phyloP scores from a whole-genome alignment of 176 grass and related monocot genomes.

The Saccharum spontaneum region DNA sequence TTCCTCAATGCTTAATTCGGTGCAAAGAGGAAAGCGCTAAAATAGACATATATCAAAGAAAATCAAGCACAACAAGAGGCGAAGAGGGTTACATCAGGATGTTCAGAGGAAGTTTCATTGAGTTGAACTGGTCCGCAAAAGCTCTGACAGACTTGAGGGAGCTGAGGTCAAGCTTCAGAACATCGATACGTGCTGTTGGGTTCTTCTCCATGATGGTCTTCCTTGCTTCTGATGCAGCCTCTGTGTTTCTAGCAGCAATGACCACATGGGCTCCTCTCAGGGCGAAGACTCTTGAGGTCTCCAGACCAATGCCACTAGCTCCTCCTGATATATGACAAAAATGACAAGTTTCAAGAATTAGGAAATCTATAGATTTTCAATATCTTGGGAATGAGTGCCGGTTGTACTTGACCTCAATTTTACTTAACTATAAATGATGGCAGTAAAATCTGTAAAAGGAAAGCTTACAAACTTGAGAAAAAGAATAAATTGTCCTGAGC shows the following conservation, averaged over 20 bases:
- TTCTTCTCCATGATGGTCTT: conserved; percentile 47
- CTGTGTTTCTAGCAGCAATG: conserved; percentile 91
- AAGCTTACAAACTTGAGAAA: neutral
- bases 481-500: neutral
- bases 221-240: conserved; percentile 73
- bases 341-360: neutral
- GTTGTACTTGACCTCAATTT: neutral
- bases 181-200: conserved; percentile 57
- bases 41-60: conserved; percentile 4
- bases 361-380: neutral
- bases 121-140: conserved; percentile 68
- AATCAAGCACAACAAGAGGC: neutral
- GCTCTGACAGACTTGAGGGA: conserved; percentile 81
- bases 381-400: neutral
- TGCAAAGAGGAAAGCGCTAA: conserved; percentile 1
- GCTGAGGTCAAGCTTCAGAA: conserved; percentile 85
- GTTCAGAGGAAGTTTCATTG: conserved; percentile 87
- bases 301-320: conserved; percentile 86
- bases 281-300: conserved; percentile 86
- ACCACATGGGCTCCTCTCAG: conserved; percentile 86
- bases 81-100: conserved; percentile 77
- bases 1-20: conserved; percentile 1
- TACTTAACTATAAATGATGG: conserved; percentile 7
- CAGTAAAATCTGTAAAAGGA: conserved; percentile 5
- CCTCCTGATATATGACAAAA: conserved; percentile 50